Evolutionary conservation across 2,329 filamentous ascomycete species (phyloP).

Genomic region (Ophiosphaerella korrae): DNA sequence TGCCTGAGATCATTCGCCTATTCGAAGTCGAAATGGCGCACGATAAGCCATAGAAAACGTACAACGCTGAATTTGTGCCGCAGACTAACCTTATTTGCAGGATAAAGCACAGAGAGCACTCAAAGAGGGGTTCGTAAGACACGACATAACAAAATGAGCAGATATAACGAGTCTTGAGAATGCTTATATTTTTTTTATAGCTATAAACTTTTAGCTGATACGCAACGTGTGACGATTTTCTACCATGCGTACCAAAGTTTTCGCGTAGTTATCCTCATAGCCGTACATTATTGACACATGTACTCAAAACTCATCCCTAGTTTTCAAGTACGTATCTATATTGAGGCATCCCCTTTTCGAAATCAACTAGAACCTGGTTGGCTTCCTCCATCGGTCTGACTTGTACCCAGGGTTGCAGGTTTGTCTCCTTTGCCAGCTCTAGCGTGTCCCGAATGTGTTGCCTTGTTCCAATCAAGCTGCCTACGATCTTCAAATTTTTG

Average conservation of each 20-base stretch:
- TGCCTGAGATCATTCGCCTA: conserved; percentile 17
- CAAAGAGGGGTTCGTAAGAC: background rate
- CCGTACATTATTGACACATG: no score
- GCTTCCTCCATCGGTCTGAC: conserved; percentile 48
- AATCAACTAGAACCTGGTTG: conserved; percentile 45
- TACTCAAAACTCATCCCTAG: conserved; percentile 4
- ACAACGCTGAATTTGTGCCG: conserved; percentile 4
- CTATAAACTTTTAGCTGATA: background rate
- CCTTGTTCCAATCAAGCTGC: conserved; percentile 67
- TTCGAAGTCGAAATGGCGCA: conserved; percentile 26
- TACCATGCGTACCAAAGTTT: background rate
- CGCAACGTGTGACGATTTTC: conserved; percentile 8
- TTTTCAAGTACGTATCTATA: conserved; percentile 49
- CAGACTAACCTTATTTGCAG: background rate
- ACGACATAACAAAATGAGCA: no score
- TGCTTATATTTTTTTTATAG: no score
- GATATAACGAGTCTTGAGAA: no score
- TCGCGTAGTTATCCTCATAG: no score
- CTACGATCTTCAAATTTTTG: conserved; percentile 65
- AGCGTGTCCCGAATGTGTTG: conserved; percentile 63
- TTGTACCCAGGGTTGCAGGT: conserved; percentile 50
- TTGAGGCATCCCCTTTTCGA: conserved; percentile 49
- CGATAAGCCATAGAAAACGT: conserved; percentile 24
- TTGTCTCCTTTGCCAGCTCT: conserved; percentile 48
- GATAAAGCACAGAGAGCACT: background rate